A percentile compares a stretch with the other conserved stretches of the same genome.
These are phyloP conservation scores for Insectozyma bohioensis DNA, from an alignment of 1,139 yeast species.

Conservation along the genomic window DNA sequence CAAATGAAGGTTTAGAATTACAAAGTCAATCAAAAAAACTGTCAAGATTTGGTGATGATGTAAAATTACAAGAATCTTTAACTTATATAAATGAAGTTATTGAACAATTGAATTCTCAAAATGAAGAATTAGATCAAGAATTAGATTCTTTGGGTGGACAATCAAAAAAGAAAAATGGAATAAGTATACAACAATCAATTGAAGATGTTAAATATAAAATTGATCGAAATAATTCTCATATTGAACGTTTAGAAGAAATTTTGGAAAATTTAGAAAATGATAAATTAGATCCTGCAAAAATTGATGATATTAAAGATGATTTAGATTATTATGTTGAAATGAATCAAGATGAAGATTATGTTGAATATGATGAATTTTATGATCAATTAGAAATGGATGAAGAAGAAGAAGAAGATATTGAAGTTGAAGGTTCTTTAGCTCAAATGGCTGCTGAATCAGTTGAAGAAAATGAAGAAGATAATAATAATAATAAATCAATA, in stretches of 20 bases:
- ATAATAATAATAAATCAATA: conserved; percentile 8
- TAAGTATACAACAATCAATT: conserved; percentile 47
- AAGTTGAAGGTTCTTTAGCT: conserved; percentile 21
- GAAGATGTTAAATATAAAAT: conserved; percentile 62
- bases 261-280: conserved; percentile 81
- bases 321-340: conserved; percentile 92
- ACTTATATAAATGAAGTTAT: conserved; percentile 71
- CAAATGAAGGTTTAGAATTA: conserved; percentile 87
- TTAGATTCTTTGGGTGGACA: conserved; percentile 53
- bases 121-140: conserved; percentile 77
- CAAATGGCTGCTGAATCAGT: conserved; percentile 34
- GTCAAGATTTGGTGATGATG: conserved; percentile 56
- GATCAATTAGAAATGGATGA: conserved; percentile 82
- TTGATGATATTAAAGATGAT: conserved; percentile 83
- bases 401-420: conserved; percentile 39
- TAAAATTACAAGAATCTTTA: conserved; percentile 71
- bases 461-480: conserved; percentile 14
- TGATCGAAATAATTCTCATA: conserved; percentile 81
- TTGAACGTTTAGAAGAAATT: conserved; percentile 73
- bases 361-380: conserved; percentile 92
- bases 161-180: conserved; percentile 49
- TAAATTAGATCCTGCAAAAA: conserved; percentile 74
- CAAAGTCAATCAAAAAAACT: conserved; percentile 44
- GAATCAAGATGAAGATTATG: conserved; percentile 93
- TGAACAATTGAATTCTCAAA: conserved; percentile 82